A percentile compares a stretch with the other conserved stretches of the same genome.
These are phyloP conservation scores for Ottelia alismoides DNA, from an alignment of 106 monocot genomes.

Conservation along the genomic window DNA sequence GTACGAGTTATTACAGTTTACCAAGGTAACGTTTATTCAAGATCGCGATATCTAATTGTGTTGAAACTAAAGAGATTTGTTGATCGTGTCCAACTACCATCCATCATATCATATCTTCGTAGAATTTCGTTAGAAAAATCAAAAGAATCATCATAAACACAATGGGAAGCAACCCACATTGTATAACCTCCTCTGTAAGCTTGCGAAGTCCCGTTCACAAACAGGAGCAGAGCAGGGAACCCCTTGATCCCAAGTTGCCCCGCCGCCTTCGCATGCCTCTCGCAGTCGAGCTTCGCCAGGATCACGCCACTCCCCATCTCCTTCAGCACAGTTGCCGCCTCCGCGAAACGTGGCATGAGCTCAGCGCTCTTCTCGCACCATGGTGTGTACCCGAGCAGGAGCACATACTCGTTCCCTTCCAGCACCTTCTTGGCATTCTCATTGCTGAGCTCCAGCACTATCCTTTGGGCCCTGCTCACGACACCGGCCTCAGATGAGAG, in stretches of 20 bases:
- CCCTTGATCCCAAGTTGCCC: conserved; percentile 52
- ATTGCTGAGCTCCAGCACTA: conserved; percentile 63
- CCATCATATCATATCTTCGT: too few species aligned
- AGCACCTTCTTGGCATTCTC: conserved; percentile 61
- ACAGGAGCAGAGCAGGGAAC: conserved; percentile 73
- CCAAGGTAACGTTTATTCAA: too few species aligned
- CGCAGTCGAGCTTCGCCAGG: conserved; percentile 85
- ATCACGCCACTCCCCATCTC: conserved; percentile 53
- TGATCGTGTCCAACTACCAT: too few species aligned
- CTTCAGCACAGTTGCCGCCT: conserved; percentile 53
- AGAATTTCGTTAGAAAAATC: too few species aligned
- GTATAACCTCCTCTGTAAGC: conserved; percentile 61
- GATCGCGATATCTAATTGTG: too few species aligned
- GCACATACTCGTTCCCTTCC: conserved; percentile 43
- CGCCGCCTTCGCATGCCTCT: conserved; percentile 70
- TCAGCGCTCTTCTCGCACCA: conserved; percentile 84
- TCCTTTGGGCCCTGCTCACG: conserved; percentile 53
- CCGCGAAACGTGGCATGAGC: conserved; percentile 85
- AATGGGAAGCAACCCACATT: conserved; percentile 24
- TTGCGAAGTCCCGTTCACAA: conserved; percentile 51
- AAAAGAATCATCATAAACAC: neutral
- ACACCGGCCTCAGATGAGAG: conserved; percentile 35
- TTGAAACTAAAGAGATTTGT: too few species aligned
- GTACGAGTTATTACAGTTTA: too few species aligned
- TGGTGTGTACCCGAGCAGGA: conserved; percentile 81